Evolutionary conservation across 108 stramenopile species (phyloP).

Genomic region (Epithemia pelagica): DNA sequence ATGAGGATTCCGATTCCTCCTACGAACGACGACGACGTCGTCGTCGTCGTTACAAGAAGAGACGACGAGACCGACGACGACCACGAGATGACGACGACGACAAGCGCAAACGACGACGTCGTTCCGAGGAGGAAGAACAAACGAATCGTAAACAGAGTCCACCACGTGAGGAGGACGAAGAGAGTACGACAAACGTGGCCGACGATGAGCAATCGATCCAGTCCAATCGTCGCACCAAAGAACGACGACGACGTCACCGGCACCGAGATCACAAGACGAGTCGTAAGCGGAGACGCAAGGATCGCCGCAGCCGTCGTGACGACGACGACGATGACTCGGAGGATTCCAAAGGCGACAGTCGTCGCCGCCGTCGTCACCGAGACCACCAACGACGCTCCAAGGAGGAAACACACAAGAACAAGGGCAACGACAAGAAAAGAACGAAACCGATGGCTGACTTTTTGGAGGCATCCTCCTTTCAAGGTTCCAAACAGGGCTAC

Average conservation of each 20-base stretch:
- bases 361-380: not conserved
- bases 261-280: not conserved
- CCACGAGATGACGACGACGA: constrained; percentile 5
- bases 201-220: not conserved
- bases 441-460: no score
- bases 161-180: constrained; percentile 1
- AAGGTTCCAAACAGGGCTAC: constrained; percentile 1
- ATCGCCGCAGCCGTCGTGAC: not conserved
- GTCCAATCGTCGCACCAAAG: not conserved
- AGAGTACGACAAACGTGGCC: no score
- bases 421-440: no score
- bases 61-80: constrained; percentile 11
- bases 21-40: constrained; percentile 19
- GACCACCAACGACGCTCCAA: not conserved
- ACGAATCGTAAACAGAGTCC: constrained; percentile 1
- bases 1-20: constrained; percentile 18
- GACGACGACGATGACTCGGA: not conserved
- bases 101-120: constrained; percentile 6
- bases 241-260: not conserved
- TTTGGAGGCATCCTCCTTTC: not conserved
- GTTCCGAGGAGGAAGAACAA: constrained; percentile 20
- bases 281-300: not conserved
- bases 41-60: constrained; percentile 21
- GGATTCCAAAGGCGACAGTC: no score
- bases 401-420: not conserved